phyloP scores from a whole-genome alignment of 768 basidiomycete species.

The Hydnum rufescens region DNA sequence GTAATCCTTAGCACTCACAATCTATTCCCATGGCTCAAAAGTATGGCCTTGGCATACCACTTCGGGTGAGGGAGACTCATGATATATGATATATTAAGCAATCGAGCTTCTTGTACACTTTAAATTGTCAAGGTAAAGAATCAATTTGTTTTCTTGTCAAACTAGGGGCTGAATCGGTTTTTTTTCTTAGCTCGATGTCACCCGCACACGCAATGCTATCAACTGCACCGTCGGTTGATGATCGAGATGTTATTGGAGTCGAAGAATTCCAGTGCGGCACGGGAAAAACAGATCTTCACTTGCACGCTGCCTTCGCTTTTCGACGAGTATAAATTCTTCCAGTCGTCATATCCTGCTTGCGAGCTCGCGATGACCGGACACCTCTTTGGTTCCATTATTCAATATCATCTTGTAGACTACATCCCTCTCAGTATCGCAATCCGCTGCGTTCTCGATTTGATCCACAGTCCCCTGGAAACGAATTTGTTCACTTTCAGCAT shows the following conservation, averaged over 20 bases:
- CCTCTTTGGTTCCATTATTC: slow-evolving; percentile 90
- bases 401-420: slow-evolving; percentile 79
- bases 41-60: no score
- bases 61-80: no score
- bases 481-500: slow-evolving; percentile 92
- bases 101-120: no score
- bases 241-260: slow-evolving; percentile 69
- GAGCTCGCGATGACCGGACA: slow-evolving; percentile 92
- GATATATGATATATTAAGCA: no score
- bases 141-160: no score
- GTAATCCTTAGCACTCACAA: no score
- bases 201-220: no score
- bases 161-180: no score
- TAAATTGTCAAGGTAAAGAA: no score
- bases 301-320: slow-evolving; percentile 99
- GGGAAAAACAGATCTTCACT: slow-evolving; percentile 93
- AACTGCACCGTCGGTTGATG: slow-evolving; percentile 93
- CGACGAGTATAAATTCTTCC: slow-evolving; percentile 99
- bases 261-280: slow-evolving; percentile 61
- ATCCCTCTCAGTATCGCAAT: slow-evolving; percentile 92
- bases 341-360: slow-evolving; percentile 81
- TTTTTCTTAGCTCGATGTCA: no score
- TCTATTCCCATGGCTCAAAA: no score
- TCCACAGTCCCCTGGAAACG: slow-evolving; percentile 75
- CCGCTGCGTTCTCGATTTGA: slow-evolving; percentile 86